A percentile compares a stretch with the other conserved stretches of the same genome.
phyloP scores from a whole-genome alignment of 495 filamentous ascomycete species.

The Tricharina praecox region DNA sequence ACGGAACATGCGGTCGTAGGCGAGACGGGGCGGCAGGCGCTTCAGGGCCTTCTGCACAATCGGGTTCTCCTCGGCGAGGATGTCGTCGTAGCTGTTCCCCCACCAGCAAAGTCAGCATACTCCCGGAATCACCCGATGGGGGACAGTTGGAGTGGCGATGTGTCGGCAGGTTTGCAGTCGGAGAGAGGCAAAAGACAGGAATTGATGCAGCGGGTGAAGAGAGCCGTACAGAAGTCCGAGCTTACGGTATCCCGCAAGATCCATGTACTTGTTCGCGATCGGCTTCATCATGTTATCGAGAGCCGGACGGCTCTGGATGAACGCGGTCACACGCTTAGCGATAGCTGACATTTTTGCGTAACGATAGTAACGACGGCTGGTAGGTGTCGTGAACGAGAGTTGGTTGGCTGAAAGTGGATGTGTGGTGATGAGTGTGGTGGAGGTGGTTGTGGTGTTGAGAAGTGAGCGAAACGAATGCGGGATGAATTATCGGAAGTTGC shows the following conservation, averaged over 20 bases:
- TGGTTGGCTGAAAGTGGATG: too few species aligned
- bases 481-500: too few species aligned
- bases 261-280: slow-evolving; percentile 64
- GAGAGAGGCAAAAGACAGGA: too few species aligned
- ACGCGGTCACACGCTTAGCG: slow-evolving; percentile 37
- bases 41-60: slow-evolving; percentile 68
- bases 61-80: slow-evolving; percentile 82
- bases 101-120: too few species aligned
- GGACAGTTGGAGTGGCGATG: too few species aligned
- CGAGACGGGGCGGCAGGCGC: slow-evolving; percentile 75
- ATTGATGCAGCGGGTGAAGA: not conserved
- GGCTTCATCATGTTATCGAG: slow-evolving; percentile 59
- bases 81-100: slow-evolving; percentile 59
- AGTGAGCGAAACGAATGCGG: too few species aligned
- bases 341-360: slow-evolving; percentile 5
- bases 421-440: too few species aligned
- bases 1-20: slow-evolving; percentile 93
- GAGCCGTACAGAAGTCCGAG: slow-evolving; percentile 66
- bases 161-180: too few species aligned
- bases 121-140: too few species aligned
- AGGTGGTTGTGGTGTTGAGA: slow-evolving; percentile 1
- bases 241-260: slow-evolving; percentile 79
- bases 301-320: slow-evolving; percentile 68
- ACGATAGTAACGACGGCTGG: too few species aligned
- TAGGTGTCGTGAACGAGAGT: too few species aligned